Conservation (phyloP, 2,329 filamentous ascomycete species). For the Trichoderma simmonsii region DNA sequence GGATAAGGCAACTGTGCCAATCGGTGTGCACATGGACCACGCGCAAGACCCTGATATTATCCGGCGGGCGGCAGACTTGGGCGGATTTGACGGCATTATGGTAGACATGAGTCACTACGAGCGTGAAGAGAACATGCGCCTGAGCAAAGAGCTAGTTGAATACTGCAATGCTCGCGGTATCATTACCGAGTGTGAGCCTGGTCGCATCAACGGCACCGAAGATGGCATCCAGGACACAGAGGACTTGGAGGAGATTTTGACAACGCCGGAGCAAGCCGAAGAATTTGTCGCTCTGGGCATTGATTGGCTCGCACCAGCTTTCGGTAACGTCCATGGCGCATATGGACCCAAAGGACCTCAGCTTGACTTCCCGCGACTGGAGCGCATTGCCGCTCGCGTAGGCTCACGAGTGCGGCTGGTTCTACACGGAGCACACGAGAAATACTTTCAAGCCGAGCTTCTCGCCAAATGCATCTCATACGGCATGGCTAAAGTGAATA, state of each 20-base stretch:
- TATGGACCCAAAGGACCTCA: background rate
- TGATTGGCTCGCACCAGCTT: background rate
- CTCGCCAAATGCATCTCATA: background rate
- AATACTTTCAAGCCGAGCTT: background rate
- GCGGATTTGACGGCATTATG: background rate
- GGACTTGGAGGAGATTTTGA: background rate
- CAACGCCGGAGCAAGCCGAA: background rate
- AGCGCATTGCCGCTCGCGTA: background rate
- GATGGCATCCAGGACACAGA: background rate
- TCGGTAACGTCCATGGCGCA: background rate
- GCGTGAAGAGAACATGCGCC: background rate
- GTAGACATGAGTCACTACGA: background rate
- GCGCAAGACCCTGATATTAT: background rate
- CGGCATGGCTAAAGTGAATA: background rate
- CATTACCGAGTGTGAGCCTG: background rate
- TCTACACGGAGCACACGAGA: background rate
- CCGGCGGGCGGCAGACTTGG: background rate
- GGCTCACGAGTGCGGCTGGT: background rate
- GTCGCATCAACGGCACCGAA: background rate
- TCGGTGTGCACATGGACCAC: background rate
- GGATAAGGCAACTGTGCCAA: background rate
- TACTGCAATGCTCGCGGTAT: background rate
- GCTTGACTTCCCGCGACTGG: background rate
- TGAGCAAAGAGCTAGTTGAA: background rate
- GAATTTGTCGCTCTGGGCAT: background rate